A percentile compares a stretch with the other conserved stretches of the same genome.
Conservation (phyloP, 371 early-diverging fungal species). For the Phascolomyces articulosus region DNA sequence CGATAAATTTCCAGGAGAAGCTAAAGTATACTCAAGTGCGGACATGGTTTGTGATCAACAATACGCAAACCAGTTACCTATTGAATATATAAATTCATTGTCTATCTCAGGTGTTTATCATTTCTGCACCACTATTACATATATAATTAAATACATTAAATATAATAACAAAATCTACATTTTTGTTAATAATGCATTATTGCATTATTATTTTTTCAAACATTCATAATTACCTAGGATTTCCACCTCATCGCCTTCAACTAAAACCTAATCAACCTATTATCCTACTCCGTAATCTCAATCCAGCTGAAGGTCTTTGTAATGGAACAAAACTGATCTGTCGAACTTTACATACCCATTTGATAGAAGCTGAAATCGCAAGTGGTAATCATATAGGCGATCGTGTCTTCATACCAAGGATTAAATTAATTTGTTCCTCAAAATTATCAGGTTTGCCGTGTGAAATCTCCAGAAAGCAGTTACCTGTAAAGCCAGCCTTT, state of each 20-base stretch:
- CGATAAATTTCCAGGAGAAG: slow-evolving; percentile 1
- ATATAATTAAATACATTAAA: too few species aligned
- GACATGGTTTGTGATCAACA: neutral
- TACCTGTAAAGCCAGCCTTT: slow-evolving; percentile 24
- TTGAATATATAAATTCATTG: neutral
- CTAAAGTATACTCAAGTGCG: neutral
- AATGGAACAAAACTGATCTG: slow-evolving; percentile 32
- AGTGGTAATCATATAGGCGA: slow-evolving; percentile 8
- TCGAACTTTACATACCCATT: neutral
- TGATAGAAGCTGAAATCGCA: slow-evolving; percentile 21
- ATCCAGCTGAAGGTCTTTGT: slow-evolving; percentile 26
- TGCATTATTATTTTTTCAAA: neutral
- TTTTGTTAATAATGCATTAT: neutral
- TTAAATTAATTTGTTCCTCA: neutral
- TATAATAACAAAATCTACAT: too few species aligned
- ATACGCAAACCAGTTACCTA: neutral
- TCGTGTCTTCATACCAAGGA: slow-evolving; percentile 7
- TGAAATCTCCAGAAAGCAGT: slow-evolving; percentile 6
- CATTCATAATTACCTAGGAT: slow-evolving; percentile 1
- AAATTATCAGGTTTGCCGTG: neutral
- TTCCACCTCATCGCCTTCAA: slow-evolving; percentile 18
- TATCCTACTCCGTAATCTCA: slow-evolving; percentile 31
- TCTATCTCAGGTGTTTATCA: neutral
- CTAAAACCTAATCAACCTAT: slow-evolving; percentile 28
- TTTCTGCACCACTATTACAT: neutral